phyloP scores from a whole-genome alignment of 306 rosid species.

The Castanea crenata region DNA sequence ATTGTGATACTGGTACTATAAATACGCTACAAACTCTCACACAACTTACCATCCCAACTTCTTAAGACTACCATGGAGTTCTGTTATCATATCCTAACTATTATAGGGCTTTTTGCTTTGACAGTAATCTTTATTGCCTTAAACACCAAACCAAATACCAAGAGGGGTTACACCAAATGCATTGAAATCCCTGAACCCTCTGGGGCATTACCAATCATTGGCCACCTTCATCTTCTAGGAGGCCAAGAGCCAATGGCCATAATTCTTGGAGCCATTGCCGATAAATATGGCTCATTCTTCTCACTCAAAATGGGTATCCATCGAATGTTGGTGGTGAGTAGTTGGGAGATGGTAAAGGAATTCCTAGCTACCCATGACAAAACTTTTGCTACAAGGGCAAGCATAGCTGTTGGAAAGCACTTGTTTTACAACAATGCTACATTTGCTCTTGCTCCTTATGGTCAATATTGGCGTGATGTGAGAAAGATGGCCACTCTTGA shows the following conservation, averaged over 20 bases:
- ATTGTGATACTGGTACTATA: background rate
- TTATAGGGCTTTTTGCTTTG: background rate
- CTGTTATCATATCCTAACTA: background rate
- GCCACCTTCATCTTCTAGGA: slow-evolving; percentile 40
- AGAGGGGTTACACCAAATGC: too few relatives aligned
- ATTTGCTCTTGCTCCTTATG: slow-evolving; percentile 21
- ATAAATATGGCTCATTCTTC: slow-evolving; percentile 39
- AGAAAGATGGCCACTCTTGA: slow-evolving; percentile 26
- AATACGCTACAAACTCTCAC: too few relatives aligned
- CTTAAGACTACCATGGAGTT: too few relatives aligned
- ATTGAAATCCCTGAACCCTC: slow-evolving; percentile 15
- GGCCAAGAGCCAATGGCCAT: slow-evolving; percentile 22
- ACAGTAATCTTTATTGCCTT: background rate
- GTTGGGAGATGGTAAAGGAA: slow-evolving; percentile 31
- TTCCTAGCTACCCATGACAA: slow-evolving; percentile 37
- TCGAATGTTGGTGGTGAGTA: slow-evolving; percentile 25
- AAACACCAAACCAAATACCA: too few relatives aligned
- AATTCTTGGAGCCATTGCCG: slow-evolving; percentile 27
- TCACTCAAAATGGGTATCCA: slow-evolving; percentile 33
- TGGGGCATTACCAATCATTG: slow-evolving; percentile 41
- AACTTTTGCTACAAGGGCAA: slow-evolving; percentile 36
- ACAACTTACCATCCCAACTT: too few relatives aligned
- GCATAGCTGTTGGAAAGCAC: slow-evolving; percentile 26
- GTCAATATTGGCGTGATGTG: slow-evolving; percentile 32
- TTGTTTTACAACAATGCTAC: slow-evolving; percentile 45